These are phyloP conservation scores for Aspergillus ibericus DNA, from an alignment of 2,329 filamentous ascomycete species.

Conservation along the genomic window DNA sequence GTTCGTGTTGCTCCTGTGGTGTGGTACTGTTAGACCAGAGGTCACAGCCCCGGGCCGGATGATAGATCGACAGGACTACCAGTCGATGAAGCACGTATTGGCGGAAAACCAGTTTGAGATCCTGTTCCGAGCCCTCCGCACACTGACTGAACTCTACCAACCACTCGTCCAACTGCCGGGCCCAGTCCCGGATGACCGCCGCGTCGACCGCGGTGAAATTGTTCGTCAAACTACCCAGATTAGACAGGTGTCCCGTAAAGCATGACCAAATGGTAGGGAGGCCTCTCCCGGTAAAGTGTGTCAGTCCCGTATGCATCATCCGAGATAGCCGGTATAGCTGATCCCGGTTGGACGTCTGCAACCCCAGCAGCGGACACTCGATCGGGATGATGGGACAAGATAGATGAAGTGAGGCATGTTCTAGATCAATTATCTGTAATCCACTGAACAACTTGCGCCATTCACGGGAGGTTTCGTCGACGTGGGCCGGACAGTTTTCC, in stretches of 20 bases:
- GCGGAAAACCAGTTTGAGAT: slow-evolving; percentile 4
- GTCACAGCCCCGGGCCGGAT: slow-evolving; percentile 2
- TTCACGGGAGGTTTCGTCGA: slow-evolving; percentile 1
- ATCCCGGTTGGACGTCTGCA: not conserved
- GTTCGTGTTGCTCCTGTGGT: not conserved
- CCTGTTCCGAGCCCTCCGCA: not conserved
- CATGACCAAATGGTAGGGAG: slow-evolving; percentile 5
- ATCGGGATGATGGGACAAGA: slow-evolving; percentile 7
- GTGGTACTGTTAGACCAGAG: slow-evolving; percentile 5
- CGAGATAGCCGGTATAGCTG: slow-evolving; percentile 4
- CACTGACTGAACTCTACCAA: slow-evolving; percentile 2
- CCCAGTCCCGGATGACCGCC: slow-evolving; percentile 5
- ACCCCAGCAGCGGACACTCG: not conserved
- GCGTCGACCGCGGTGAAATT: slow-evolving; percentile 5
- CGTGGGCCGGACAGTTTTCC: slow-evolving; percentile 5
- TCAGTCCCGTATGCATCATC: slow-evolving; percentile 8
- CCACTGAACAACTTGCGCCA: slow-evolving; percentile 8
- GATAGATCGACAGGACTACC: slow-evolving; percentile 5
- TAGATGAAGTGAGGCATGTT: slow-evolving; percentile 6
- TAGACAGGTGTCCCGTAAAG: not conserved
- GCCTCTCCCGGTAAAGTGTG: slow-evolving; percentile 1
- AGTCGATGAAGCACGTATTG: slow-evolving; percentile 5
- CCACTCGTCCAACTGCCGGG: slow-evolving; percentile 7
- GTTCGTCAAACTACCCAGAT: not conserved
- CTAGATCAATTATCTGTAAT: slow-evolving; percentile 5